A percentile compares a stretch with the other conserved stretches of the same genome.
Evolutionary conservation across 1,139 yeast species (phyloP).

Genomic region (Neolecta irregularis): DNA sequence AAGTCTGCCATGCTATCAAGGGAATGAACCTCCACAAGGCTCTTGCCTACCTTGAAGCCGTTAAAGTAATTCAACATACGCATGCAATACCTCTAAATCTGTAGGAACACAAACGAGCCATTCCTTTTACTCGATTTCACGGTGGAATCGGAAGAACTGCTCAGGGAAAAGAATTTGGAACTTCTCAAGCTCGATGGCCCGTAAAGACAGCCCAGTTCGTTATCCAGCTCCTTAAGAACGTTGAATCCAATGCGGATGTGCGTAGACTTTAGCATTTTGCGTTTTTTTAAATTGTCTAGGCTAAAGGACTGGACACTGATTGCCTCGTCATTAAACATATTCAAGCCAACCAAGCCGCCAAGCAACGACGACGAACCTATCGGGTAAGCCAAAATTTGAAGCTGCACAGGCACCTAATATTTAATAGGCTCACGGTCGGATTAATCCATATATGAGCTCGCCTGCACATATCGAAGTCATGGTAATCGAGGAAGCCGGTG

Average conservation of each 20-base stretch:
- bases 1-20: constrained; percentile 93
- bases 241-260: constrained; percentile 94
- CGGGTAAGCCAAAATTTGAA: too few species aligned
- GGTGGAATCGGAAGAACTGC: constrained; percentile 97
- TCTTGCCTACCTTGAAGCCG: constrained; percentile 90
- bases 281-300: too few species aligned
- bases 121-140: constrained; percentile 98
- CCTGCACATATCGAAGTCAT: constrained; percentile 98
- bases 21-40: constrained; percentile 98
- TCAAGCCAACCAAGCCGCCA: constrained; percentile 99
- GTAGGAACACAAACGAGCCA: constrained; percentile 99
- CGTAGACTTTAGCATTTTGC: constrained; percentile 15
- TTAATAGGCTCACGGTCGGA: constrained; percentile 99
- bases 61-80: too few species aligned
- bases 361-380: constrained; percentile 99
- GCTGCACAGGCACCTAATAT: too few species aligned
- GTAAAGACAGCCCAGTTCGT: constrained; percentile 93
- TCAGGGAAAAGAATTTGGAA: constrained; percentile 99
- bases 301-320: constrained; percentile 92
- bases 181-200: constrained; percentile 87
- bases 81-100: too few species aligned
- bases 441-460: constrained; percentile 94
- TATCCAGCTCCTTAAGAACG: constrained; percentile 89
- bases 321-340: constrained; percentile 92
- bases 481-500: constrained; percentile 90